phyloP scores from a whole-genome alignment of 169 alveolate genomes.

The Plasmodium cynomolgi region DNA sequence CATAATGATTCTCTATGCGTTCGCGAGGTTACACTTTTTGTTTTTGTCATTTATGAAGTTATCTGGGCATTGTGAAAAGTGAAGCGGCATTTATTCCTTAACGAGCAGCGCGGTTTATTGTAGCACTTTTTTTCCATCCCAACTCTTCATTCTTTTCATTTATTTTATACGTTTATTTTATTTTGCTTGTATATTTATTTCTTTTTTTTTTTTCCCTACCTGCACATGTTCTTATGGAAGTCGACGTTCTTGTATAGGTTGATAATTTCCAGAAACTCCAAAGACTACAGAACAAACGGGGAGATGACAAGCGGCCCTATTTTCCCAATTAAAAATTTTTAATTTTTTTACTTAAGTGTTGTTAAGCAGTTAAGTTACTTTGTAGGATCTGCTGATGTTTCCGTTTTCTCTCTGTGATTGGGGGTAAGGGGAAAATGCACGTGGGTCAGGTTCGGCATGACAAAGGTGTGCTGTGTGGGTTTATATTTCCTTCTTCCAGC shows the following conservation, averaged over 20 bases:
- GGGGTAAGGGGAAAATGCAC: neutral
- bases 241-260: constrained; percentile 65
- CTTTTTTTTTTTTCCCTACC: constrained; percentile 13
- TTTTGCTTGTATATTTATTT: neutral
- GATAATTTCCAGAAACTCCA: constrained; percentile 66
- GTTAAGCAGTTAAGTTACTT: constrained; percentile 1
- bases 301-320: neutral
- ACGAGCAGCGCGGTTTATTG: too few species aligned
- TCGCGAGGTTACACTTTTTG: neutral
- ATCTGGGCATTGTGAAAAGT: too few species aligned
- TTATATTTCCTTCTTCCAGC: neutral
- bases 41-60: too few species aligned
- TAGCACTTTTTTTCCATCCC: too few species aligned
- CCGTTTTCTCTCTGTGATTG: constrained; percentile 66
- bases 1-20: neutral
- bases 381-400: constrained; percentile 74
- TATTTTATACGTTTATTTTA: neutral
- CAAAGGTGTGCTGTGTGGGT: neutral
- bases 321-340: neutral
- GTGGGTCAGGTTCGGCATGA: neutral
- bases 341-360: neutral
- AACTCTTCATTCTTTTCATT: neutral
- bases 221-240: constrained; percentile 75
- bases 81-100: too few species aligned
- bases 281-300: constrained; percentile 38